Evolutionary conservation across 1,139 yeast species (phyloP), one percentile per base, ranked within the genome.

Genomic region (Magnusiomyces suaveolens): DNA sequence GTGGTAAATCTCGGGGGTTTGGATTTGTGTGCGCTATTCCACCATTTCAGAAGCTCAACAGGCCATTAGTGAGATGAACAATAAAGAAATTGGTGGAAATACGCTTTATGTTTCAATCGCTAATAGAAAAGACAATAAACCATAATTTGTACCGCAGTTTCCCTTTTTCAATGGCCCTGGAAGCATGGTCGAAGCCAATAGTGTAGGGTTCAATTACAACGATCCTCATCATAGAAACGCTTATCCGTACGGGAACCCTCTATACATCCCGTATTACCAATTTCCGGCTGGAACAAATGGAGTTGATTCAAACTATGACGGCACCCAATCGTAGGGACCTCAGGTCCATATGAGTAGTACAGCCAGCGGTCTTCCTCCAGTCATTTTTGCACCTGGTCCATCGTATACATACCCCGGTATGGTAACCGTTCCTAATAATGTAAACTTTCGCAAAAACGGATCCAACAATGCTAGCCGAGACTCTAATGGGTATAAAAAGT

Each of bases 21-120:
- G 97, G 97, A 68, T 89, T 89, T 73, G 97, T 89, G 65, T 87
- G n/a, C n/a, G 96, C 72, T 89, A 82, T 82, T 82, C 95, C 53
- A 75, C 87, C 62, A 90, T 95, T 64, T 92, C 86, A 69, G 96
- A 88, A 75, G 96, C 97, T 61, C 84, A 92, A 62, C 82, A 82
- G 73, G 97, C 97, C 59, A 85, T 87, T 69, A 79, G 85, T 63
- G 96, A 85, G 74, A 87, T 88, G 94, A 85, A 88, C 78, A 95
- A 87, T 73, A 81, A 84, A 69, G 82, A 84, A 80, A 79, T 87
- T 65, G 81, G 82, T 66, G 94, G 95, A 68, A 85, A 87, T 75
- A 90, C 89, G 68, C 79, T 89, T 68, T 87, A 86, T 69, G 97
- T 89, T 72, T 95, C 96, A 60, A 81, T 87, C 69, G 97, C 97